phyloP scores from a whole-genome alignment of 2,329 filamentous ascomycete species.

The Epichloe uncinata region DNA sequence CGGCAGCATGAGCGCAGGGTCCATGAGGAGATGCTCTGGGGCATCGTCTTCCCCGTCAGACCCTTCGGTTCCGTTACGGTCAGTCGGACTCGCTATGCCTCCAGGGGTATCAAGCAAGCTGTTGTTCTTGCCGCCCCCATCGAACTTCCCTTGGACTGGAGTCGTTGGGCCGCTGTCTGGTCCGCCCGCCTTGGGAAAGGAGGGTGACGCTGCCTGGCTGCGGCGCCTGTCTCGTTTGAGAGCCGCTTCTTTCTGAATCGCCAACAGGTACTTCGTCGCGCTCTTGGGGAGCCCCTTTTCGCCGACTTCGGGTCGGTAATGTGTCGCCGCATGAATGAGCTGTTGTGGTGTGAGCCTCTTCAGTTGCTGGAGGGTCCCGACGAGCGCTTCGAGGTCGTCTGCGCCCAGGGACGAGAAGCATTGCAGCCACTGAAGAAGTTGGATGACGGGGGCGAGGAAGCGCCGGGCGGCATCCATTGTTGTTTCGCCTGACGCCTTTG shows the following conservation, averaged over 20 bases:
- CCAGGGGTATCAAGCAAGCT: slow-evolving; percentile 30
- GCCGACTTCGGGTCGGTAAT: slow-evolving; percentile 88
- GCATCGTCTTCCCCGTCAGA: slow-evolving; percentile 49
- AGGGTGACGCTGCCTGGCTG: slow-evolving; percentile 32
- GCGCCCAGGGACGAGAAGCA: slow-evolving; percentile 83
- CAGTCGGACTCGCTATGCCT: slow-evolving; percentile 28
- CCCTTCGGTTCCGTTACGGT: slow-evolving; percentile 18
- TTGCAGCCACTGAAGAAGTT: slow-evolving; percentile 92
- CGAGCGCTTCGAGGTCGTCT: slow-evolving; percentile 78
- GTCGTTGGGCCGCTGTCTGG: slow-evolving; percentile 29
- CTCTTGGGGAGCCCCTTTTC: slow-evolving; percentile 86
- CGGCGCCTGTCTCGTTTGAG: slow-evolving; percentile 41
- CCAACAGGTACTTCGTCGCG: slow-evolving; percentile 72
- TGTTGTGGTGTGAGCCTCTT: slow-evolving; percentile 76
- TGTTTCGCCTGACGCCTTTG: slow-evolving; percentile 70
- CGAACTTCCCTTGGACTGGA: slow-evolving; percentile 25
- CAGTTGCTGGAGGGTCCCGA: slow-evolving; percentile 80
- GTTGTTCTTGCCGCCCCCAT: slow-evolving; percentile 13
- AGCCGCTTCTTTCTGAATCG: slow-evolving; percentile 62
- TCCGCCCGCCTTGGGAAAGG: slow-evolving; percentile 18
- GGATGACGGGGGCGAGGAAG: slow-evolving; percentile 81
- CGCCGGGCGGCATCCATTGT: slow-evolving; percentile 73
- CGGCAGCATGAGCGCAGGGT: slow-evolving; percentile 83
- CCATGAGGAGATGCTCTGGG: slow-evolving; percentile 65
- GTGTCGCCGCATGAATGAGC: slow-evolving; percentile 79